Base-by-base conservation (phyloP, 1,284 basidiomycete genomes). In the Ganoderma sp. region DNA sequence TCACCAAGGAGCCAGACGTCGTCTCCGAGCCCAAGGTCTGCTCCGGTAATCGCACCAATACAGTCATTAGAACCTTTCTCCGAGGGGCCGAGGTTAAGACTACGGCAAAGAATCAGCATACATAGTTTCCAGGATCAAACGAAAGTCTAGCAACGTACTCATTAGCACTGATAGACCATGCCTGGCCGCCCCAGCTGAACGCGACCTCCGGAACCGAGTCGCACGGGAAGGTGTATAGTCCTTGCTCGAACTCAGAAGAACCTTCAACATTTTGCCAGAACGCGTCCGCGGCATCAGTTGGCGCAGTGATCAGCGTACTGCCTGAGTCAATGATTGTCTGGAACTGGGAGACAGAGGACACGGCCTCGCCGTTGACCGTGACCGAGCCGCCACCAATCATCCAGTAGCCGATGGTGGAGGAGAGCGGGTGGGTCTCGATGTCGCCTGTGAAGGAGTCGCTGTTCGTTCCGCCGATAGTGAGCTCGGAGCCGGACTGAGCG, bases 391-490 rank as follows among this genome's bases (percentile, higher is more conserved):
- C 73, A 10, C 66, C 74, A 45, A 85, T 78, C 67, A 83, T 78
- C 83, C 84, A 86, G 73, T 75, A 85, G 6, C 79, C 83, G 5
- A 66, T 34, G 25, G 67, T 65, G 15, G 67, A 67, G 8, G n/a
- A 64, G 32, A 68, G 14, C 17, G n/a, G 19, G 63, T 74, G 72
- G 48, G 48, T 69, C 57, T 71, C 73, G 66, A 84, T 75, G 25
- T 68, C 69, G 66, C 77, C 85, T n/a, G 74, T 80, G 74, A 83
- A 85, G 57, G 82, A 73, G 3, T 69, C 59, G 10, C 68, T 70
- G 73, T 88, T 79, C 0, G 80, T 78, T 10, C 87, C 89, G 58
- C 91, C 91, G 61, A 92, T 78, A 72, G 79, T 84, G 14, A 92
- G 84, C 74, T 88, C 84, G 25, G 84, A 83, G 6, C 81, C 81